A percentile compares a stretch with the other conserved stretches of the same genome.
Evolutionary conservation across 176 grass and related monocot species (phyloP).

Genomic region (Aegilops tauschii): DNA sequence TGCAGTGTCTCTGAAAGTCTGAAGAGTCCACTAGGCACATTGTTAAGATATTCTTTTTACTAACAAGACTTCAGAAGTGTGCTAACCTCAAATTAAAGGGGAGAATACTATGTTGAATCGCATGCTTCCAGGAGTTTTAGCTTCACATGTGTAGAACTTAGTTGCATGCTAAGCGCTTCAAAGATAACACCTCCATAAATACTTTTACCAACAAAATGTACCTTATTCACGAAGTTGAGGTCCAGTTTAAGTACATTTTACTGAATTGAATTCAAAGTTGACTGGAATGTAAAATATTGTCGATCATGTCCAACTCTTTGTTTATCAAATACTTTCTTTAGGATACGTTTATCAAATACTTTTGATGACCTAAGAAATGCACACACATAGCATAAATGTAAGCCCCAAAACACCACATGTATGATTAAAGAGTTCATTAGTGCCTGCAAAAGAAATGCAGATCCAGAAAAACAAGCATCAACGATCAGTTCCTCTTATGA

Average conservation of each 20-base stretch:
- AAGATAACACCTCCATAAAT: background rate
- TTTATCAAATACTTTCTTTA: background rate
- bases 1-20: background rate
- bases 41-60: background rate
- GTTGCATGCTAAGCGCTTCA: background rate
- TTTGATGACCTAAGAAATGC: background rate
- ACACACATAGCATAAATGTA: slow-evolving; percentile 10
- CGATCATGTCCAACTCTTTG: background rate
- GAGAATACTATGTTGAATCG: background rate
- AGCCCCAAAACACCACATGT: background rate
- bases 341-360: background rate
- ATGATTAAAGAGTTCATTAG: slow-evolving; percentile 4
- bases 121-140: background rate
- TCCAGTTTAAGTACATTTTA: background rate
- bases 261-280: slow-evolving; percentile 2
- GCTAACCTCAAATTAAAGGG: background rate
- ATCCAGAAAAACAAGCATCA: slow-evolving; percentile 7
- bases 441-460: background rate
- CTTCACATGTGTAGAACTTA: background rate
- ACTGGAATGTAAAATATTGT: background rate
- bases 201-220: background rate
- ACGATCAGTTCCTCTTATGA: background rate
- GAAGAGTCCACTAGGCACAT: background rate
- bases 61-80: background rate
- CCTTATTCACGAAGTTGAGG: background rate